Evolutionary conservation across 2,329 filamentous ascomycete genomes (phyloP), one percentile per base, ranked within the genome.

Genomic region (Ampelomyces quisqualis): DNA sequence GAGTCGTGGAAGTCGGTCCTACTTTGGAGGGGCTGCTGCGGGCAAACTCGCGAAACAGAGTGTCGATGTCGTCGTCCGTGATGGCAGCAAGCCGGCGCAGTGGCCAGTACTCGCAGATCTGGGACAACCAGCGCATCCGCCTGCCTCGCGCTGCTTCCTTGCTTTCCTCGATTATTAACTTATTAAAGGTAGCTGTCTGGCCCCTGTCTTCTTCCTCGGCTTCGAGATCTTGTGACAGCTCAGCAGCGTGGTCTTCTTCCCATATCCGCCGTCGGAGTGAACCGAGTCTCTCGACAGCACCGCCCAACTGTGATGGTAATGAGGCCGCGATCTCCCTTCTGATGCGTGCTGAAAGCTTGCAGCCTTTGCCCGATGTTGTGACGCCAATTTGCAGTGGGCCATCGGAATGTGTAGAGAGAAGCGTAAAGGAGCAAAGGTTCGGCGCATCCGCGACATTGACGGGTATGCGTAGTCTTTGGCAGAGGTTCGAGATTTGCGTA

Each of bases 91-190:
- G 78, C 13, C 87, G 81, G 49, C 83, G 84, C 18, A 98, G 76
- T 1, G 93, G 90, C 93, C 93, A 98, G 71, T 98, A 98, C 73
- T 98, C 93, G 76, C 93, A 98, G 37, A 98, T 89, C 65, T 98
- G 93, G 14, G 86, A 82, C 1, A 98, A 76, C 93, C 93, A 98
- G 43, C 93, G 81, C 76, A 95, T 90, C 36, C 93, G 80, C 45
- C 91, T 77, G 15, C 80, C 90, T 63, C 89, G 89, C 11, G 82
- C 80, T 3, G 84, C 84, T 45, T 86, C 84, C 1, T 79, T 71
- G 58, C 93, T 88, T 30, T 84, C 81, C 32, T 88, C 84, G 0
- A 77, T 80, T 5, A 97, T 78, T 3, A 98, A 75, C 46, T 79
- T 82, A 68, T 98, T 98, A 69, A 98, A 96, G 0, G 77, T 79